phyloP scores from a whole-genome alignment of 176 grass and related monocot species.

The Poa pratensis region DNA sequence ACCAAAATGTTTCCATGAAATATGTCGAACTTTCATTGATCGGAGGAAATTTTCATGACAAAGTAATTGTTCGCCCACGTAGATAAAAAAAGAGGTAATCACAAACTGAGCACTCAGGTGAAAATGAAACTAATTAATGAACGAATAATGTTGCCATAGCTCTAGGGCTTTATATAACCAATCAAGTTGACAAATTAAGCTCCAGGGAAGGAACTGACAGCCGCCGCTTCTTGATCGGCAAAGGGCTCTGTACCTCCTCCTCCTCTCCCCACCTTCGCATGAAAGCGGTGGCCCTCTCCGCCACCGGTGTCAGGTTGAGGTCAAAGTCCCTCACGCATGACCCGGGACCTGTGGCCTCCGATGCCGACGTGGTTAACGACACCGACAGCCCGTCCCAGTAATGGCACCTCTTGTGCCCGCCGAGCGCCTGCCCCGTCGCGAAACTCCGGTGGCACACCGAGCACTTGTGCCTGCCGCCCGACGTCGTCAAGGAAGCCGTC shows the following conservation, averaged over 20 bases:
- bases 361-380: conserved; percentile 39
- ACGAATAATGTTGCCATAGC: neutral
- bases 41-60: neutral
- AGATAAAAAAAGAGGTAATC: neutral
- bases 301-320: conserved; percentile 59
- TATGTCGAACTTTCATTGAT: neutral
- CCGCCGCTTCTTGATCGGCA: conserved; percentile 65
- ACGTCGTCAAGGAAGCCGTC: conserved; percentile 1
- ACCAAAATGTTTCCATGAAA: neutral
- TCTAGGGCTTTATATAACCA: neutral
- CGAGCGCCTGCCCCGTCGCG: conserved; percentile 75
- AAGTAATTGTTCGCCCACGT: neutral
- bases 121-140: neutral
- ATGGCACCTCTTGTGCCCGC: conserved; percentile 88
- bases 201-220: conserved; percentile 44
- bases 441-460: conserved; percentile 64
- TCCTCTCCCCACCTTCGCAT: conserved; percentile 58
- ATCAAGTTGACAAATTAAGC: conserved; percentile 31
- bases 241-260: conserved; percentile 76
- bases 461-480: conserved; percentile 55
- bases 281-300: neutral
- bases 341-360: conserved; percentile 28
- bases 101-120: neutral
- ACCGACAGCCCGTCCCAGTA: conserved; percentile 73
- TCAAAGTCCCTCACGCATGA: conserved; percentile 56